Conservation (phyloP, 1,139 yeast genomes). For the Hemisphaericaspora xylanilytica region DNA sequence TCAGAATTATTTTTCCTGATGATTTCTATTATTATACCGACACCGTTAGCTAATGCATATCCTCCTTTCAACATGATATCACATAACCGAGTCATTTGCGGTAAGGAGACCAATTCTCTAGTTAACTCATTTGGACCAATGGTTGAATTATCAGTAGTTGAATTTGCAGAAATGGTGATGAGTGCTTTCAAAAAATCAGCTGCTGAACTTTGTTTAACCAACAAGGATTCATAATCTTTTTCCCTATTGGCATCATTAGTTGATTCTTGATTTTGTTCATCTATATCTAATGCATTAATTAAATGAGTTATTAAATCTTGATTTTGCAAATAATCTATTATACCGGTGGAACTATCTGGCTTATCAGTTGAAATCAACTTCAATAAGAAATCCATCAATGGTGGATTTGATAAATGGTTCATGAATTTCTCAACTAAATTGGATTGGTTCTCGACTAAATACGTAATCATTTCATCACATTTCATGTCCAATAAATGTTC, state of each 20-base stretch:
- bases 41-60: slow-evolving; percentile 90
- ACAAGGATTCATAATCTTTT: slow-evolving; percentile 41
- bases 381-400: slow-evolving; percentile 77
- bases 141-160: slow-evolving; percentile 78
- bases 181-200: slow-evolving; percentile 50
- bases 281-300: slow-evolving; percentile 52
- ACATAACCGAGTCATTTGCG: slow-evolving; percentile 66
- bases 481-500: slow-evolving; percentile 92
- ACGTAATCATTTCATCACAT: slow-evolving; percentile 75
- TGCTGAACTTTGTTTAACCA: slow-evolving; percentile 44
- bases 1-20: slow-evolving; percentile 95
- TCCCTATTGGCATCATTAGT: not conserved
- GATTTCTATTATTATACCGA: slow-evolving; percentile 91
- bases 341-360: slow-evolving; percentile 75
- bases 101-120: slow-evolving; percentile 76
- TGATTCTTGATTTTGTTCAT: slow-evolving; percentile 14
- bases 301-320: slow-evolving; percentile 62
- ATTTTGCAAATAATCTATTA: slow-evolving; percentile 65
- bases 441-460: slow-evolving; percentile 61
- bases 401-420: slow-evolving; percentile 80
- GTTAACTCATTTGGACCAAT: slow-evolving; percentile 97
- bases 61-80: slow-evolving; percentile 90
- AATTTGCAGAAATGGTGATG: slow-evolving; percentile 59
- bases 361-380: slow-evolving; percentile 78
- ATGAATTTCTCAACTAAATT: slow-evolving; percentile 65